Base-by-base conservation (phyloP, 371 early-diverging fungal genomes). In the Circinella umbellata region DNA sequence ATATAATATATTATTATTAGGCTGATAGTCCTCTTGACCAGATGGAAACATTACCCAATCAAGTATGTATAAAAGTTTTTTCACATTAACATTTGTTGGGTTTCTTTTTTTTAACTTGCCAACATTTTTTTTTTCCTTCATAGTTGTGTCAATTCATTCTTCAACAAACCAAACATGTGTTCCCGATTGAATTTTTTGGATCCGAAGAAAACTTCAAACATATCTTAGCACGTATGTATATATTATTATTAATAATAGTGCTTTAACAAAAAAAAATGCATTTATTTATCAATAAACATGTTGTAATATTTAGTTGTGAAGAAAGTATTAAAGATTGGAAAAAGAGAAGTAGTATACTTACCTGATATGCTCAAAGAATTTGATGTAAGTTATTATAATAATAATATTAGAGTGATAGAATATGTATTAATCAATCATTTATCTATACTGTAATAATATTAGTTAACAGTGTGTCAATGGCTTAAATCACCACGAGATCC, bases 301-400 rank as follows among this genome's bases (percentile, higher is more conserved):
- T 13, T 51, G 7, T n/a, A 51, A 51, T 51, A 51, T 51, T 13
- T 51, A 90, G 90, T 69, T 13, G 69, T 90, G 42, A 66, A 79
- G 3, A 69, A 63, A 35, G 82, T 91, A 46, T 73, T 94, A 14
- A 62, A 68, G 3, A 70, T 89, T 14, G 74, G 92, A 1, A 83
- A 84, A 35, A 83, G 77, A 54, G 95, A 94, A 69, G 77, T 77
- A 4, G 42, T 92, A 35, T 81, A 90, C 0, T 57, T 95, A 46
- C 80, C 84, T n/a, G 86, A 87, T 48, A 69, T 84, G 0, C n/a
- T 92, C 13, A 76, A 85, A 38, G 80, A 85, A 7, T 85, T 53
- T 18, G 15, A 53, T 53, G 53, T 53, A 53, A 53, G 15, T 18
- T 4, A 13, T 8, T 8, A 53, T 53, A 53, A 27, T 53, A 15